A percentile compares a stretch with the other conserved stretches of the same genome.
These are phyloP conservation scores for Penicillium silybi DNA, from an alignment of 495 filamentous ascomycete species.

Conservation along the genomic window DNA sequence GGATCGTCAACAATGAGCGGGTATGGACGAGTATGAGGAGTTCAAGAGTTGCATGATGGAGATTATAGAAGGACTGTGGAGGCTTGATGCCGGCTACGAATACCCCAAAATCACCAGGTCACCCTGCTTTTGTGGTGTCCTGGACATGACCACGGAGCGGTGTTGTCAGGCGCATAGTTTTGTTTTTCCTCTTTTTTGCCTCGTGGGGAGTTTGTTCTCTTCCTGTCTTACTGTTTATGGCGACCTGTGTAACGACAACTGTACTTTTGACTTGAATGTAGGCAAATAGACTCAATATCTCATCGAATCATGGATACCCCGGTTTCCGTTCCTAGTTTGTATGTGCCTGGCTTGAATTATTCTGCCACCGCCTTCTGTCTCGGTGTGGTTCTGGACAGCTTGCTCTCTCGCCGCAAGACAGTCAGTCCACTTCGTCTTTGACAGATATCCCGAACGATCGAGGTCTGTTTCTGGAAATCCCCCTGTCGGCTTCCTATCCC, in stretches of 20 bases:
- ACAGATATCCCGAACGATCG: background rate
- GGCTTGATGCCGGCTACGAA: conserved; percentile 14
- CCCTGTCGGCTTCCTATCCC: background rate
- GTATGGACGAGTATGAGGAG: conserved; percentile 17
- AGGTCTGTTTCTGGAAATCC: background rate
- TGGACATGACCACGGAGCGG: conserved; percentile 36
- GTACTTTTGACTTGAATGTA: conserved; percentile 15
- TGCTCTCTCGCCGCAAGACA: conserved; percentile 13
- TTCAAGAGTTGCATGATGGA: background rate
- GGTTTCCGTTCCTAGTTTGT: background rate
- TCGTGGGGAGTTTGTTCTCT: background rate
- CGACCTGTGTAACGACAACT: conserved; percentile 5
- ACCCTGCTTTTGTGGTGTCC: conserved; percentile 20
- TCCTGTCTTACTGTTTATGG: background rate
- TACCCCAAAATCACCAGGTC: conserved; percentile 20
- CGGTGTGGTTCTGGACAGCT: conserved; percentile 23
- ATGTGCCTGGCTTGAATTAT: background rate
- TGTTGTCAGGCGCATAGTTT: conserved; percentile 33
- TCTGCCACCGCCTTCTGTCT: conserved; percentile 23
- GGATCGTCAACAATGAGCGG: conserved; percentile 13
- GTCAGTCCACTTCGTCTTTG: background rate
- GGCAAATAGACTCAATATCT: conserved; percentile 10
- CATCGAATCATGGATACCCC: background rate
- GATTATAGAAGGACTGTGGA: conserved; percentile 3
- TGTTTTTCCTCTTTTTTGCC: conserved; percentile 17